phyloP scores from a whole-genome alignment of 2,329 filamentous ascomycete genomes.

The Cordyceps cicadae region DNA sequence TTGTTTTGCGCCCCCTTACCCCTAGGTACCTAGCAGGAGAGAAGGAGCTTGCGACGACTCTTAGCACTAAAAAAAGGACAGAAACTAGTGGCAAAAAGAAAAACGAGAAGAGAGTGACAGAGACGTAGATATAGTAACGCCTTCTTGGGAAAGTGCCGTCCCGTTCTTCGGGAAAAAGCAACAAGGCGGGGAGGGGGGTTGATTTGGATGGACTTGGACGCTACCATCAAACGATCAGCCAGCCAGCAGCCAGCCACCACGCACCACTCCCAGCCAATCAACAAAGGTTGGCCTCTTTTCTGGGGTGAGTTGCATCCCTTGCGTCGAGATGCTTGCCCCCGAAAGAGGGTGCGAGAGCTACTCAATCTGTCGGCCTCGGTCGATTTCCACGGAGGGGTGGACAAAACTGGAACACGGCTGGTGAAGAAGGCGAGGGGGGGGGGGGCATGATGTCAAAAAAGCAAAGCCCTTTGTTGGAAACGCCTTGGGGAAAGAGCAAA shows the following conservation, averaged over 20 bases:
- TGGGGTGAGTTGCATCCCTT: not conserved
- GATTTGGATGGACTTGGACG: not conserved
- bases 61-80: not conserved
- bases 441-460: not conserved
- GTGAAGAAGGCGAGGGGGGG: not conserved
- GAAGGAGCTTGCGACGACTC: not conserved
- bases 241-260: no score
- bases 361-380: not conserved
- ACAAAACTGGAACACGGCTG: not conserved
- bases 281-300: not conserved
- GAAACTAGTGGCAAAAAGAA: not conserved
- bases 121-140: not conserved
- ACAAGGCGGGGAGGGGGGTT: not conserved
- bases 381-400: not conserved
- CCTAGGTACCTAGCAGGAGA: not conserved
- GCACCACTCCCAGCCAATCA: not conserved
- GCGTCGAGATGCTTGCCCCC: not conserved
- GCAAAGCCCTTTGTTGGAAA: not conserved
- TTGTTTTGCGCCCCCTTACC: not conserved
- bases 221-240: not conserved
- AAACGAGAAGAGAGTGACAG: not conserved
- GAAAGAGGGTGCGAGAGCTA: not conserved
- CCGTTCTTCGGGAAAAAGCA: not conserved
- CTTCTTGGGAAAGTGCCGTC: not conserved
- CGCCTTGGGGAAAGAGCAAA: not conserved